Conservation (phyloP, 2,329 filamentous ascomycete genomes). For the Dactylellina parvicollis region DNA sequence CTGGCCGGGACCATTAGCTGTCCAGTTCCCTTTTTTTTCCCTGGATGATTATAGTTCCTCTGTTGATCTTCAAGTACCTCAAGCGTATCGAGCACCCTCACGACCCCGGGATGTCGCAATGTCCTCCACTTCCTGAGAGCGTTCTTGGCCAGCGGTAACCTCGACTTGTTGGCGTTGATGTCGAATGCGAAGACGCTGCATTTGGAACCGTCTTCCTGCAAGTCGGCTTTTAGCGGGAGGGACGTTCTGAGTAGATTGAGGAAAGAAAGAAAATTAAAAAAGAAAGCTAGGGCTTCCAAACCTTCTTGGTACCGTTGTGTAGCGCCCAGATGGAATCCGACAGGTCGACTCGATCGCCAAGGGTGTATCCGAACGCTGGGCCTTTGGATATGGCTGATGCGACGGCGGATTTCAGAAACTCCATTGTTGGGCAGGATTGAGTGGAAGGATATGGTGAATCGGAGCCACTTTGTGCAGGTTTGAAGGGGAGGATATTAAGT, state of each 20-base stretch:
- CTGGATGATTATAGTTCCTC: too few relatives aligned
- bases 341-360: slow-evolving; percentile 90
- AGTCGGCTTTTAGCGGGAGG: slow-evolving; percentile 12
- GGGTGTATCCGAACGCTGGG: slow-evolving; percentile 88
- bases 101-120: slow-evolving; percentile 89
- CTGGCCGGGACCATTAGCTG: slow-evolving; percentile 63
- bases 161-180: slow-evolving; percentile 76
- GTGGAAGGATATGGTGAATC: background rate
- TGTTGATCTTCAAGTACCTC: too few relatives aligned
- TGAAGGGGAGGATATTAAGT: background rate
- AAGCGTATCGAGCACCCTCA: slow-evolving; percentile 92
- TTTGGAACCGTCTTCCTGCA: slow-evolving; percentile 87
- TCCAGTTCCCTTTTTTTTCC: slow-evolving; percentile 50
- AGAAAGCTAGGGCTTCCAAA: too few relatives aligned
- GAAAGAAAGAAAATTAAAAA: background rate
- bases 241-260: slow-evolving; percentile 39
- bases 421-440: slow-evolving; percentile 70
- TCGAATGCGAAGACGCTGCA: slow-evolving; percentile 99
- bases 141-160: slow-evolving; percentile 88
- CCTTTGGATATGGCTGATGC: slow-evolving; percentile 96
- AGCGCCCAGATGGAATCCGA: slow-evolving; percentile 97
- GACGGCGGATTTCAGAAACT: slow-evolving; percentile 97
- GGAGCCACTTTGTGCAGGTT: background rate
- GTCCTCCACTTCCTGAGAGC: slow-evolving; percentile 93
- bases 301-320: slow-evolving; percentile 90